Evolutionary conservation across 2,329 filamentous ascomycete species (phyloP).

Genomic region (Ophiostoma sp.): DNA sequence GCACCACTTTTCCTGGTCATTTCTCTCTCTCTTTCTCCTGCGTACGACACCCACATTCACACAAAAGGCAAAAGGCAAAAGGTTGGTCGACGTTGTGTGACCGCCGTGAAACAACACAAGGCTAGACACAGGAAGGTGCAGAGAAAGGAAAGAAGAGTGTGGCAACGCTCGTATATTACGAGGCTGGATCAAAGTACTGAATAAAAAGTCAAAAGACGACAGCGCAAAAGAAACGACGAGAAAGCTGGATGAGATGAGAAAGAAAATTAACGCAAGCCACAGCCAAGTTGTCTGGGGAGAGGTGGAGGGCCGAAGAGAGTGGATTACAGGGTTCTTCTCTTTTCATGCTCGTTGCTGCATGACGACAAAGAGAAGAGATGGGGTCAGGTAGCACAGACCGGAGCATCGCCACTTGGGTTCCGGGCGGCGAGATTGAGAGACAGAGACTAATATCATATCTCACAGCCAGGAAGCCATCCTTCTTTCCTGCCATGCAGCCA

Average conservation of each 20-base stretch:
- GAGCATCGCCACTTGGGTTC: slow-evolving; percentile 21
- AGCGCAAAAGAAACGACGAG: not conserved
- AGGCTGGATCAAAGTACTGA: slow-evolving; percentile 8
- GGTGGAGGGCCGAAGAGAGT: not conserved
- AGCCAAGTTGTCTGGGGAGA: not conserved
- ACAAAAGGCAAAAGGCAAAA: not conserved
- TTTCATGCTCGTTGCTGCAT: not conserved
- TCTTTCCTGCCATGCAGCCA: not conserved
- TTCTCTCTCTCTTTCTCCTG: not conserved
- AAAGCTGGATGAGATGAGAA: not conserved
- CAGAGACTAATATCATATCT: not conserved
- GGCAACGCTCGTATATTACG: not conserved
- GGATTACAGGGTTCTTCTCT: not conserved
- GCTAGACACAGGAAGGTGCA: slow-evolving; percentile 19
- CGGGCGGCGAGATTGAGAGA: not conserved
- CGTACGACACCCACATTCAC: not conserved
- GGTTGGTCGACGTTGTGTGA: slow-evolving; percentile 8
- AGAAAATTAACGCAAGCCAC: slow-evolving; percentile 3
- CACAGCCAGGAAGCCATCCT: not conserved
- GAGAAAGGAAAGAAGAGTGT: not conserved
- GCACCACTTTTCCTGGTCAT: no score
- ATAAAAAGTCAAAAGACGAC: not conserved
- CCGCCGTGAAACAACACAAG: slow-evolving; percentile 18
- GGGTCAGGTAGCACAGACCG: not conserved
- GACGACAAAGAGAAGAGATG: not conserved